Conservation (phyloP, 176 grass and related monocot genomes). For the Cocos nucifera region DNA sequence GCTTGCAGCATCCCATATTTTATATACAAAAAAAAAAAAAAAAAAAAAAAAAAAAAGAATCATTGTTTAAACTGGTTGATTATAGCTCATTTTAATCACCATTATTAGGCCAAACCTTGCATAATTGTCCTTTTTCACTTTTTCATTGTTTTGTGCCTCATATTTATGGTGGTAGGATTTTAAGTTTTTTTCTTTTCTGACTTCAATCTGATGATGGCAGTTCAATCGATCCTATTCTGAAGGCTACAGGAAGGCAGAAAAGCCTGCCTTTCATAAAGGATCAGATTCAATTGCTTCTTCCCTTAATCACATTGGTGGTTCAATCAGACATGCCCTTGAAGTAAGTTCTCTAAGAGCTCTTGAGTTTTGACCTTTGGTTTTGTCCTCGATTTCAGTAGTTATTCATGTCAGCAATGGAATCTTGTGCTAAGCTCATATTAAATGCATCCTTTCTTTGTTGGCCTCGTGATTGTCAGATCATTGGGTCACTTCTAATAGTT, state of each 20-base stretch:
- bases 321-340: constrained; percentile 4
- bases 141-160: neutral
- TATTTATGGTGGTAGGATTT: neutral
- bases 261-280: constrained; percentile 12
- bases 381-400: too few relatives aligned
- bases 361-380: neutral
- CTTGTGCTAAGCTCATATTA: too few relatives aligned
- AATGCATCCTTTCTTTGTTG: too few relatives aligned
- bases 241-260: neutral
- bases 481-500: too few relatives aligned
- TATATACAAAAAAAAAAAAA: too few relatives aligned
- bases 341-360: constrained; percentile 1
- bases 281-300: constrained; percentile 16
- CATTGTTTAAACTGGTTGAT: too few relatives aligned
- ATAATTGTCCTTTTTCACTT: neutral
- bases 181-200: neutral
- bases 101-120: neutral
- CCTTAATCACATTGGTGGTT: constrained; percentile 2
- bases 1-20: too few relatives aligned
- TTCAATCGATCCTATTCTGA: neutral
- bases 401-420: too few relatives aligned
- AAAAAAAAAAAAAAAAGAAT: too few relatives aligned
- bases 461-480: too few relatives aligned
- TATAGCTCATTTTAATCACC: too few relatives aligned
- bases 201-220: neutral